phyloP scores from a whole-genome alignment of 768 basidiomycete genomes.

The Auricularia cornea region DNA sequence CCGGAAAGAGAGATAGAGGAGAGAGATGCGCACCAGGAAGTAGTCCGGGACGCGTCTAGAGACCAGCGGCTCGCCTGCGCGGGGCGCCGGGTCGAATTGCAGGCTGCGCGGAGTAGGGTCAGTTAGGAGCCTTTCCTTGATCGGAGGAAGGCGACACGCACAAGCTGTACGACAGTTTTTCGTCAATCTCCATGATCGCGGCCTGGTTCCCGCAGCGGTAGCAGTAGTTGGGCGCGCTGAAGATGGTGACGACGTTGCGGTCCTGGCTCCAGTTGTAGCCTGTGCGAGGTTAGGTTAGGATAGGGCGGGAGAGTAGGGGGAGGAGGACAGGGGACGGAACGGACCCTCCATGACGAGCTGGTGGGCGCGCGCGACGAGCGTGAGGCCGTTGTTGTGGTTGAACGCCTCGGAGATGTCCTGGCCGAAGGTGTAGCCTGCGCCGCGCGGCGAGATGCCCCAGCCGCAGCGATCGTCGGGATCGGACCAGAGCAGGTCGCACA shows the following conservation, averaged over 20 bases:
- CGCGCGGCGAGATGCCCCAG: slow-evolving; percentile 98
- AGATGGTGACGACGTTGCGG: slow-evolving; percentile 98
- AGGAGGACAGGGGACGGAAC: slow-evolving; percentile 17
- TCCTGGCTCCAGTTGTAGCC: slow-evolving; percentile 98
- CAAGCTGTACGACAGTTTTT: slow-evolving; percentile 81
- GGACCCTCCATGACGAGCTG: slow-evolving; percentile 95
- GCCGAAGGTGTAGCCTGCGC: slow-evolving; percentile 98
- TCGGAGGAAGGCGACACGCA: background rate
- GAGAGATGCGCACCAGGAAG: slow-evolving; percentile 64
- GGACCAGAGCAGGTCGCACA: slow-evolving; percentile 99
- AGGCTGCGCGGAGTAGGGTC: slow-evolving; percentile 45
- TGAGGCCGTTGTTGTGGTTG: slow-evolving; percentile 98
- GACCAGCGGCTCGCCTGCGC: slow-evolving; percentile 97
- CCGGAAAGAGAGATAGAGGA: background rate
- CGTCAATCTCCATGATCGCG: slow-evolving; percentile 99
- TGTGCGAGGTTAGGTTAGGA: too few species aligned
- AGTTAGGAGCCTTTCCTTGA: background rate
- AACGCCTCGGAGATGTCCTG: slow-evolving; percentile 99
- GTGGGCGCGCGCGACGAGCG: slow-evolving; percentile 89
- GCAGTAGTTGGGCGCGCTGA: slow-evolving; percentile 99
- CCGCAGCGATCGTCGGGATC: slow-evolving; percentile 99
- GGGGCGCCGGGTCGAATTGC: slow-evolving; percentile 98
- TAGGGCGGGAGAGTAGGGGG: background rate
- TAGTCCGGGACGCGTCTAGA: slow-evolving; percentile 92
- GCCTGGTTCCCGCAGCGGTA: slow-evolving; percentile 99